phyloP scores from a whole-genome alignment of 75 land plant species.

The Adiantum capillusveneris region DNA sequence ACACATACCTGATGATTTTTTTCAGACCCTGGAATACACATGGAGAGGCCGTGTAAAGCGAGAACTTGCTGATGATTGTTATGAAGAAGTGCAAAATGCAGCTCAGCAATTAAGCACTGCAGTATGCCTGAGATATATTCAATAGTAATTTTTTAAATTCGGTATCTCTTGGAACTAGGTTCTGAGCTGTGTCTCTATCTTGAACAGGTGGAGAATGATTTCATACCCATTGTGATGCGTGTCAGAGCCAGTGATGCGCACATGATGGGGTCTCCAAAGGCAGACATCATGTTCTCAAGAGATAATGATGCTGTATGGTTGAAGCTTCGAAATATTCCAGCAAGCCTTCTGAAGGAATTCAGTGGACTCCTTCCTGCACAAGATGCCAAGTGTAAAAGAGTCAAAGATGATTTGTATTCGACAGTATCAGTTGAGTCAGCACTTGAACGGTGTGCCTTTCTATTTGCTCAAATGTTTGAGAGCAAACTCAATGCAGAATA shows the following conservation, averaged over 20 bases:
- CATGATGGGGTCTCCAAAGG: slow-evolving; percentile 25
- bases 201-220: too few species aligned
- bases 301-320: slow-evolving; percentile 89
- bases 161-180: too few species aligned
- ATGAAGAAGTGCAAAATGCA: slow-evolving; percentile 57
- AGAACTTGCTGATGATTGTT: slow-evolving; percentile 51
- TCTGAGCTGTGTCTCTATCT: too few species aligned
- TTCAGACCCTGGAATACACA: slow-evolving; percentile 71
- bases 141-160: too few species aligned
- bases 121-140: too few species aligned
- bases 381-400: slow-evolving; percentile 81
- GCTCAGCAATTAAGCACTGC: slow-evolving; percentile 51
- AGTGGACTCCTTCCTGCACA: slow-evolving; percentile 54
- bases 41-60: slow-evolving; percentile 88
- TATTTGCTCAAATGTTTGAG: slow-evolving; percentile 1
- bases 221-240: too few species aligned
- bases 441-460: slow-evolving; percentile 35
- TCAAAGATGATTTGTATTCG: slow-evolving; percentile 82
- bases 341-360: slow-evolving; percentile 82
- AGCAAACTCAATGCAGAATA: background rate
- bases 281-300: slow-evolving; percentile 64
- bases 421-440: slow-evolving; percentile 66
- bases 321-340: slow-evolving; percentile 70
- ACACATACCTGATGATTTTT: slow-evolving; percentile 66
- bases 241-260: background rate